Conservation (phyloP, 1,284 basidiomycete species). For the Pseudomicrostroma phylloplanum region DNA sequence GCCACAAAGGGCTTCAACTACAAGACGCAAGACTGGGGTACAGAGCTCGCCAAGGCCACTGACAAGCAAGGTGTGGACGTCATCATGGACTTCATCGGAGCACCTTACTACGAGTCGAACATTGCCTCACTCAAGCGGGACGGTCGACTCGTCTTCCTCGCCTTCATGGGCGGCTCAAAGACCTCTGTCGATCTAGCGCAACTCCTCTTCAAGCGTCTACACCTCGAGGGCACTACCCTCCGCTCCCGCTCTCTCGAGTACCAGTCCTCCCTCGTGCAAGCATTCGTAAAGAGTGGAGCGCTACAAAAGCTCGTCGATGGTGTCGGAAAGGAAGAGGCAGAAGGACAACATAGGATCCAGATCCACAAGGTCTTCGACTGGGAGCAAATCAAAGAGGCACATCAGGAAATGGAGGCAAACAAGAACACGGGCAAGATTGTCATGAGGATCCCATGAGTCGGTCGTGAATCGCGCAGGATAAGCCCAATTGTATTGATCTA, state of each 20-base stretch:
- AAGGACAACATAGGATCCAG: slow-evolving; percentile 25
- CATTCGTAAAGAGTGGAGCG: slow-evolving; percentile 55
- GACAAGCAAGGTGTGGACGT: slow-evolving; percentile 63
- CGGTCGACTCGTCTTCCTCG: slow-evolving; percentile 69
- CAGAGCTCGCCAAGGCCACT: slow-evolving; percentile 54
- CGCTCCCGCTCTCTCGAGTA: slow-evolving; percentile 72
- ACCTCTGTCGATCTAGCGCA: slow-evolving; percentile 64
- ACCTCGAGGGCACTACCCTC: slow-evolving; percentile 81
- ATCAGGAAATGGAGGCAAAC: slow-evolving; percentile 78
- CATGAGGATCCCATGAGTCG: neutral
- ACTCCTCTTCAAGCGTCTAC: slow-evolving; percentile 76
- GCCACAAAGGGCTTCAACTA: slow-evolving; percentile 75
- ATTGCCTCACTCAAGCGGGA: slow-evolving; percentile 69
- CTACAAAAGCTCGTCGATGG: slow-evolving; percentile 20
- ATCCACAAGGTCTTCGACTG: slow-evolving; percentile 60
- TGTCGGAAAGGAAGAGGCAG: neutral
- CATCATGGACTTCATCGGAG: slow-evolving; percentile 81
- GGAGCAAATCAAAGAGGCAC: slow-evolving; percentile 75
- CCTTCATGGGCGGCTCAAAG: slow-evolving; percentile 65
- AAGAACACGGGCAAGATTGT: slow-evolving; percentile 61
- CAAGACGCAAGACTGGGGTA: slow-evolving; percentile 71
- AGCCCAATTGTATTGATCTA: no score
- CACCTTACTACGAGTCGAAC: slow-evolving; percentile 76
- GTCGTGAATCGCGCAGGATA: no score
- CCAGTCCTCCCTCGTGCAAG: slow-evolving; percentile 68